A percentile compares a stretch with the other conserved stretches of the same genome.
These are phyloP conservation scores for Xanthoparmelia taractica DNA, from an alignment of 495 filamentous ascomycete genomes.

Conservation along the genomic window DNA sequence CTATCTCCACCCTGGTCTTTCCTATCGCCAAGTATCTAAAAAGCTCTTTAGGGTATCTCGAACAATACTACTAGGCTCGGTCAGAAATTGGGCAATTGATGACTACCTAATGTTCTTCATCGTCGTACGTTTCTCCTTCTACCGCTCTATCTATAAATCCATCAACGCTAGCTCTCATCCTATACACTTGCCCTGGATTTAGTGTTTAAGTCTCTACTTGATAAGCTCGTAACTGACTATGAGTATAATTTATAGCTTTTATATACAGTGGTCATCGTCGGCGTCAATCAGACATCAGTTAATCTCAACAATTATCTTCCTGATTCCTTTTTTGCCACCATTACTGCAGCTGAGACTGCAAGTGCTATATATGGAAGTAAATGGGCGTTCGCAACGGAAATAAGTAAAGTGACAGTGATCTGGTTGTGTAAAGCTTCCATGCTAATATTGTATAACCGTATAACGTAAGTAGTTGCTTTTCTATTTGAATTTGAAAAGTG, in stretches of 20 bases:
- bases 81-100: slow-evolving; percentile 42
- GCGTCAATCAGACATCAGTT: slow-evolving; percentile 43
- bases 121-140: slow-evolving; percentile 30
- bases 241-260: background rate
- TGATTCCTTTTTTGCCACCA: slow-evolving; percentile 35
- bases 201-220: background rate
- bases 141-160: too few species aligned
- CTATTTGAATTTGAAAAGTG: too few species aligned
- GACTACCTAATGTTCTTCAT: slow-evolving; percentile 49
- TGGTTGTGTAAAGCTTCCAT: slow-evolving; percentile 50
- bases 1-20: background rate
- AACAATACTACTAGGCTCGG: slow-evolving; percentile 37
- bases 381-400: slow-evolving; percentile 44
- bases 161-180: background rate
- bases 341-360: slow-evolving; percentile 42
- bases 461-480: slow-evolving; percentile 37
- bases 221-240: background rate
- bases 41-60: slow-evolving; percentile 27
- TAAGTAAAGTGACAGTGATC: slow-evolving; percentile 36
- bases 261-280: slow-evolving; percentile 44
- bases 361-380: slow-evolving; percentile 48
- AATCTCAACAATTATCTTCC: slow-evolving; percentile 48
- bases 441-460: slow-evolving; percentile 44
- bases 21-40: background rate
- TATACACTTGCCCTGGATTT: background rate